These are phyloP conservation scores for Pestalotiopsis fici DNA, from an alignment of 2,329 filamentous ascomycete genomes.

Conservation along the genomic window DNA sequence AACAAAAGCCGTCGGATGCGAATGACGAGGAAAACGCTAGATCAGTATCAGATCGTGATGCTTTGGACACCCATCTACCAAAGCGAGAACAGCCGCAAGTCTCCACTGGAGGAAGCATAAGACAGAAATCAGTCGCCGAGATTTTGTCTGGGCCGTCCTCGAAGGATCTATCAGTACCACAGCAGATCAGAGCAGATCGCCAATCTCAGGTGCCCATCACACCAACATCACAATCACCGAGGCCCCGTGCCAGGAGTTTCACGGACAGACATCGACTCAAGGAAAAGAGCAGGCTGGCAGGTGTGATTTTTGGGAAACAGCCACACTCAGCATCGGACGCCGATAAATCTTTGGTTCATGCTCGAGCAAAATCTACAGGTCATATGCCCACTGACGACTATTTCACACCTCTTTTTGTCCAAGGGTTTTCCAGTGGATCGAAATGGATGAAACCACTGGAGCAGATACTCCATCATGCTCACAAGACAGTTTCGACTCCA, in stretches of 20 bases:
- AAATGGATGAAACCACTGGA: conserved; percentile 66
- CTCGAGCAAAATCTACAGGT: conserved; percentile 37
- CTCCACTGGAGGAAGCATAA: conserved; percentile 21
- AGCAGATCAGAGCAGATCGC: conserved; percentile 14
- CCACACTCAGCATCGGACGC: conserved; percentile 51
- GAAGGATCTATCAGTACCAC: not conserved
- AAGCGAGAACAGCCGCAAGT: conserved; percentile 2
- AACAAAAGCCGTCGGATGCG: not conserved
- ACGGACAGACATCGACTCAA: conserved; percentile 54
- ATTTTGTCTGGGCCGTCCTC: conserved; percentile 23
- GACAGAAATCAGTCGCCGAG: conserved; percentile 32
- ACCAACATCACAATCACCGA: conserved; percentile 28
- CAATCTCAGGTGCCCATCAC: conserved; percentile 24
- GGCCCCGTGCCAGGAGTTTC: conserved; percentile 30
- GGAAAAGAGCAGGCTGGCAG: conserved; percentile 68
- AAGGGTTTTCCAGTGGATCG: conserved; percentile 52
- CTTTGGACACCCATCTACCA: not conserved
- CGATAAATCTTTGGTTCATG: conserved; percentile 35
- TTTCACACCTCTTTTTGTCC: conserved; percentile 63
- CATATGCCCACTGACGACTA: conserved; percentile 60
- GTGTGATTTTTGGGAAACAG: conserved; percentile 77
- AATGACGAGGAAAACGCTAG: not conserved
- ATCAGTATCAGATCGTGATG: not conserved
- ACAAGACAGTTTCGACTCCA: conserved; percentile 85
- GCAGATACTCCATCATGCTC: conserved; percentile 76